phyloP scores from a whole-genome alignment of 2,329 filamentous ascomycete species.

The Purpureocillium lavendulum region DNA sequence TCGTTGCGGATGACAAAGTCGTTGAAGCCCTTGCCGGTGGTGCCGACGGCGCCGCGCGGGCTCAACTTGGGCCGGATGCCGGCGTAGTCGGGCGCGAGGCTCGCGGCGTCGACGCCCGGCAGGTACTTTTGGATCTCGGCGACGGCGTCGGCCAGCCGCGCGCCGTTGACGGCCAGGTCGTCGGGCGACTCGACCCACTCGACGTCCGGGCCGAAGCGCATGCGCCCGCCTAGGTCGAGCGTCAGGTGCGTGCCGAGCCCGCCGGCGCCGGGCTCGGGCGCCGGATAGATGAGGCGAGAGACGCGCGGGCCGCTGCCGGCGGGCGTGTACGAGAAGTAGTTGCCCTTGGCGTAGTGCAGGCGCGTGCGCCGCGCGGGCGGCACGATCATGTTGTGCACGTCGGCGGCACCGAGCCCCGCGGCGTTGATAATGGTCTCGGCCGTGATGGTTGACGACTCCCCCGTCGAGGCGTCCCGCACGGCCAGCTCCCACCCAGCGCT shows the following conservation, averaged over 20 bases:
- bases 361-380: slow-evolving; percentile 44
- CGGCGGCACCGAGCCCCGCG: slow-evolving; percentile 71
- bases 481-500: slow-evolving; percentile 61
- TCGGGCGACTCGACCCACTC: slow-evolving; percentile 74
- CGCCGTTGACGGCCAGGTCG: slow-evolving; percentile 60
- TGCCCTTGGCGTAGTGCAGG: slow-evolving; percentile 85
- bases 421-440: slow-evolving; percentile 75
- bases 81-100: slow-evolving; percentile 74
- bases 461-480: slow-evolving; percentile 36
- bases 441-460: slow-evolving; percentile 52
- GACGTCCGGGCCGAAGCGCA: slow-evolving; percentile 91
- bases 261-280: slow-evolving; percentile 69
- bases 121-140: slow-evolving; percentile 72
- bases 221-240: slow-evolving; percentile 72
- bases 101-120: slow-evolving; percentile 58
- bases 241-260: slow-evolving; percentile 92
- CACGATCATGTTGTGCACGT: slow-evolving; percentile 75
- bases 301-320: slow-evolving; percentile 54
- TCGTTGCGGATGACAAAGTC: slow-evolving; percentile 80
- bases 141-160: slow-evolving; percentile 57
- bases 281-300: slow-evolving; percentile 76
- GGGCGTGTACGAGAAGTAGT: slow-evolving; percentile 83
- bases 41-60: slow-evolving; percentile 47
- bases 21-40: slow-evolving; percentile 56
- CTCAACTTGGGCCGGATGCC: slow-evolving; percentile 84